Conservation (phyloP, 2,329 filamentous ascomycete species). For the Phoma sp. region DNA sequence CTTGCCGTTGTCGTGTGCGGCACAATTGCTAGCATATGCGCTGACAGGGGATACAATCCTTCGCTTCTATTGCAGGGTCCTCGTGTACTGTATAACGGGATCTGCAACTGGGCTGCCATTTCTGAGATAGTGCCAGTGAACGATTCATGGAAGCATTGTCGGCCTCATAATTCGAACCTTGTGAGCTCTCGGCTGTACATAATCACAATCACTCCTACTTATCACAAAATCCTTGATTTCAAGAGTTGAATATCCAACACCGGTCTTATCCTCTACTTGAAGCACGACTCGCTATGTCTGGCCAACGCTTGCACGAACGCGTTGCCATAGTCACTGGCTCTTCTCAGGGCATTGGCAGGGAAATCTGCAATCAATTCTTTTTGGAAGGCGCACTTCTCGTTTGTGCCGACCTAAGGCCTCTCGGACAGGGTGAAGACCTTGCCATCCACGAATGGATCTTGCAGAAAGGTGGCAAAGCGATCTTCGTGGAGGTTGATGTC, state of each 20-base stretch:
- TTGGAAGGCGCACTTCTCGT: conserved; percentile 15
- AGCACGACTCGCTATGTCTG: conserved; percentile 5
- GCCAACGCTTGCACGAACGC: conserved; percentile 16
- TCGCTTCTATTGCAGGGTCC: not conserved
- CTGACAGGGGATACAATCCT: not conserved
- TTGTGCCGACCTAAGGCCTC: conserved; percentile 11
- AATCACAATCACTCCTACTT: not conserved
- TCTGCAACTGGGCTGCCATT: not conserved
- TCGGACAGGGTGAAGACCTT: conserved; percentile 6
- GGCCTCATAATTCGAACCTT: not conserved
- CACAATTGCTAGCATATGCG: not conserved
- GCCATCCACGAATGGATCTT: conserved; percentile 31
- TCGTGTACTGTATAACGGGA: not conserved
- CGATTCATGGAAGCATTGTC: not conserved
- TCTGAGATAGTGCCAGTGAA: not conserved
- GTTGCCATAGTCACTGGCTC: conserved; percentile 40
- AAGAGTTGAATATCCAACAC: not conserved
- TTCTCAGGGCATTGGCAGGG: conserved; percentile 37
- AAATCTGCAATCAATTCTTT: conserved; percentile 24
- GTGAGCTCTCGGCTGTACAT: not conserved
- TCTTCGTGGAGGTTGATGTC: conserved; percentile 43
- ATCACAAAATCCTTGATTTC: not conserved
- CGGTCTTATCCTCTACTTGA: not conserved
- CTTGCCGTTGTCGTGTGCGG: not conserved
- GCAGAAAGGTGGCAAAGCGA: conserved; percentile 22